A percentile compares a stretch with the other conserved stretches of the same genome.
Evolutionary conservation across 1,284 basidiomycete genomes (phyloP).

Genomic region (Sphagnurus paluster): DNA sequence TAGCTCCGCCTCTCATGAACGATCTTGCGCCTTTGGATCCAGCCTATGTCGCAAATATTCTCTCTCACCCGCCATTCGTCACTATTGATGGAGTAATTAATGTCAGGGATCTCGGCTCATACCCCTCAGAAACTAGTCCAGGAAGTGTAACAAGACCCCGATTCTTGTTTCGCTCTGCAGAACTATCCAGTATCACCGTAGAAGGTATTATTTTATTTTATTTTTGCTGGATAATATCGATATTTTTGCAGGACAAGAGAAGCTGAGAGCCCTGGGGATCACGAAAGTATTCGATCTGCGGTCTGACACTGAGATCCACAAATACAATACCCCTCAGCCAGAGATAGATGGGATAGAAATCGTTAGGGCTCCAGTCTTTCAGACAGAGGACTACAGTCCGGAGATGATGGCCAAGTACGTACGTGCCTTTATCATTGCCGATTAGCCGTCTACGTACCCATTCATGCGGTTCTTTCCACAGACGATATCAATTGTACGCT

Average conservation of each 20-base stretch:
- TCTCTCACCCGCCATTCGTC: constrained; percentile 69
- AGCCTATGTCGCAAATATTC: constrained; percentile 55
- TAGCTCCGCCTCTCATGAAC: constrained; percentile 31
- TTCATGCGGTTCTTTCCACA: constrained; percentile 30
- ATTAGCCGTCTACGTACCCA: constrained; percentile 11
- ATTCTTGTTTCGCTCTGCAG: constrained; percentile 65
- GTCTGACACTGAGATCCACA: constrained; percentile 74
- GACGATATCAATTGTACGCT: constrained; percentile 74
- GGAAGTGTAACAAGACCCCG: constrained; percentile 55
- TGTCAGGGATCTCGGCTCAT: constrained; percentile 66
- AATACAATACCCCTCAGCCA: constrained; percentile 66
- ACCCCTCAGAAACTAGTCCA: constrained; percentile 45
- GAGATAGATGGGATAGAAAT: constrained; percentile 61
- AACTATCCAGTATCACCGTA: constrained; percentile 65
- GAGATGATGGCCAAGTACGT: constrained; percentile 80
- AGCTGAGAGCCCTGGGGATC: constrained; percentile 61
- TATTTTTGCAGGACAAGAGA: constrained; percentile 48
- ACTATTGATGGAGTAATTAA: constrained; percentile 69
- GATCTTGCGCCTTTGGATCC: constrained; percentile 66
- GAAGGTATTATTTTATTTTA: constrained; percentile 46
- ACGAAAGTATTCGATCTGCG: constrained; percentile 70
- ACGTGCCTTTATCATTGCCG: constrained; percentile 28
- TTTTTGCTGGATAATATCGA: background rate
- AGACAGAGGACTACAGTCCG: constrained; percentile 74
- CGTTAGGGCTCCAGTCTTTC: constrained; percentile 64